Evolutionary conservation across 352 stramenopile species (phyloP), one percentile per base, ranked within the genome.

Genomic region (Pythium rhizo-oryzae): DNA sequence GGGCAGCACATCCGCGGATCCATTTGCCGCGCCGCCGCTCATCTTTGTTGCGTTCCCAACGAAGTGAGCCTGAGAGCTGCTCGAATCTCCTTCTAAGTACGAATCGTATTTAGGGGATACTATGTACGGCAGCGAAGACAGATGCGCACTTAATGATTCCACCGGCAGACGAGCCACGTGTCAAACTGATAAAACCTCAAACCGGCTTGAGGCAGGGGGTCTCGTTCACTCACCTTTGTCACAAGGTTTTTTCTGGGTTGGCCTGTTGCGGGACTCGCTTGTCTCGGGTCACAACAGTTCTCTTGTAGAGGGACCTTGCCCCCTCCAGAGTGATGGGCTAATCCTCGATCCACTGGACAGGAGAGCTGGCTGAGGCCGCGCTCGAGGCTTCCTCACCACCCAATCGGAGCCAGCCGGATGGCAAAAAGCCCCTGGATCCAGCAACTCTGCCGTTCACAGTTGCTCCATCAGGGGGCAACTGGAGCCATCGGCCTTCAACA

Each of bases 401-500:
- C 66, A 67, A 68, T 72, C 59, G 59, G 13, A 64, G 23, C 51
- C 30, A 25, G 4, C 23, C 19, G 28, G n/a, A 54, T 52, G 30
- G 50, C 55, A 43, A 63, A 56, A 51, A 28, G 21, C 19, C 3
- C 54, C 59, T n/a, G 23, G 9, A 62, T 65, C 44, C 18, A 33
- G 59, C 66, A 72, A 64, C 66, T 50, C 41, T 30, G 50, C 59
- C 18, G 8, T 54, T 28, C 19, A 19, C 2, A 50, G 25, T 71
- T 71, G 39, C 53, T 39, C 7, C 41, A 69, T 71, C 1, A 60
- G 50, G 60, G 37, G 67, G 39, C 21, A 0, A 19, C 25, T 60
- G 59, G 46, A 69, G 60, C 67, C 67, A 73, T 73, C 44, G 19
- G 57, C 46, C 59, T 65, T 65, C 59, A 65, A 65, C 59, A 65